Evolutionary conservation across 2,329 filamentous ascomycete species (phyloP).

Genomic region (Madurella mycetomatis): DNA sequence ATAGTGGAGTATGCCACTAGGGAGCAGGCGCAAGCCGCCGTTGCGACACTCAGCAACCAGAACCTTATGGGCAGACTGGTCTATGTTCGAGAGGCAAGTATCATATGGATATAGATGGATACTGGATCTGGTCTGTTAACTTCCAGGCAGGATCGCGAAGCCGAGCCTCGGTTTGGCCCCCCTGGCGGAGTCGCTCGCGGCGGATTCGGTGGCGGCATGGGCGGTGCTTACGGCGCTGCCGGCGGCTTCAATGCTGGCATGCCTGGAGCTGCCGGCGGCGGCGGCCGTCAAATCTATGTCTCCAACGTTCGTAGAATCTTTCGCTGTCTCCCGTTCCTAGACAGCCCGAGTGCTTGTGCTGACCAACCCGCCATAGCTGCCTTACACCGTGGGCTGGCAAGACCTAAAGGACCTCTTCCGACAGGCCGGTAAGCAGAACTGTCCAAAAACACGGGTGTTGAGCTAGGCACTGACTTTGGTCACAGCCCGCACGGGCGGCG

Average conservation of each 20-base stretch:
- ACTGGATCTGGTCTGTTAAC: conserved; percentile 11
- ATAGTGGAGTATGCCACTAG: conserved; percentile 99
- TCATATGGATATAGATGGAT: neutral
- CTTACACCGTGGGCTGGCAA: conserved; percentile 97
- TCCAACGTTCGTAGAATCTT: conserved; percentile 77
- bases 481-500: conserved; percentile 62
- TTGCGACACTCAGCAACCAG: conserved; percentile 97
- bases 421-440: conserved; percentile 76
- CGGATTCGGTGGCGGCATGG: conserved; percentile 55
- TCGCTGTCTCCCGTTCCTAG: conserved; percentile 8
- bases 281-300: conserved; percentile 89
- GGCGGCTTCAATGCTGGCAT: conserved; percentile 56
- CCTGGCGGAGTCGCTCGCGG: conserved; percentile 60
- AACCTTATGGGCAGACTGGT: conserved; percentile 97
- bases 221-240: conserved; percentile 47
- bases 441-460: neutral
- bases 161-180: conserved; percentile 91
- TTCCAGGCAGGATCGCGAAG: conserved; percentile 76
- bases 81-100: conserved; percentile 89
- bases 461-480: conserved; percentile 14
- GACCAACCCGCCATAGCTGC: conserved; percentile 60
- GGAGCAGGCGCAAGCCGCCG: conserved; percentile 97
- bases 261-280: conserved; percentile 45
- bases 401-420: conserved; percentile 98
- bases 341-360: conserved; percentile 14